Base-by-base conservation (phyloP, 2,329 filamentous ascomycete genomes). In the Calonectria pteridis region DNA sequence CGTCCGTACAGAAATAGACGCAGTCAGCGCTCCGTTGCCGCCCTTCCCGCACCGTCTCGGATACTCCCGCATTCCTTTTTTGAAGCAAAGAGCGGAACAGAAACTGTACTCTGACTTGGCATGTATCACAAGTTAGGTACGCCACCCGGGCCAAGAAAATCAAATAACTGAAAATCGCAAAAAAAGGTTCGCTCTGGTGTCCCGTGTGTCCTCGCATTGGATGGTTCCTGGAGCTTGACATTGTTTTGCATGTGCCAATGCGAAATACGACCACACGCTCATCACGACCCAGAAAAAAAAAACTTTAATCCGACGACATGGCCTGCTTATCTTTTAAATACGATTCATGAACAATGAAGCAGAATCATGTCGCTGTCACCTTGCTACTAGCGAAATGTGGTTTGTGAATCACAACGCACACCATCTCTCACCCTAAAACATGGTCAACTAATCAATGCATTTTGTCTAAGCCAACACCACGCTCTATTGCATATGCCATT, bases 301-400 rank as follows among this genome's bases (percentile, higher is more conserved):
- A 72, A 72, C 64, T 53, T 55, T 72, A 72, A 64, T 72, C 55
- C 64, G 20, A 68, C 64, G 43, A 68, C 70, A 64, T 68, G 67
- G 20, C 13, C 5, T 33, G 29, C 59, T 31, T 18, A 4, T n/a
- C 20, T 29, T 23, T n/a, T 20, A 4, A 26, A 37, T 4, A 26
- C n/a, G n/a, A n/a, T n/a, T 40, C 35, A 40, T 4, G 13, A 28
- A 5, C 14, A 40, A 62, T 16, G 5, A 40, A 23, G 1, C 14
- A 28, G 23, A 40, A 40, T 10, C 14, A 14, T 40, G 14, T 16
- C 35, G 14, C 23, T 3, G n/a, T 46, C 43, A 23, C 10, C 10
- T 46, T 46, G 43, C 43, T 46, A 13, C 43, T n/a, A 46, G 43
- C n/a, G 20, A 46, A 9, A n/a, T 23, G 43, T 46, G 9, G 43